phyloP scores from a whole-genome alignment of 257 asterid species.

The Henckelia pumila region DNA sequence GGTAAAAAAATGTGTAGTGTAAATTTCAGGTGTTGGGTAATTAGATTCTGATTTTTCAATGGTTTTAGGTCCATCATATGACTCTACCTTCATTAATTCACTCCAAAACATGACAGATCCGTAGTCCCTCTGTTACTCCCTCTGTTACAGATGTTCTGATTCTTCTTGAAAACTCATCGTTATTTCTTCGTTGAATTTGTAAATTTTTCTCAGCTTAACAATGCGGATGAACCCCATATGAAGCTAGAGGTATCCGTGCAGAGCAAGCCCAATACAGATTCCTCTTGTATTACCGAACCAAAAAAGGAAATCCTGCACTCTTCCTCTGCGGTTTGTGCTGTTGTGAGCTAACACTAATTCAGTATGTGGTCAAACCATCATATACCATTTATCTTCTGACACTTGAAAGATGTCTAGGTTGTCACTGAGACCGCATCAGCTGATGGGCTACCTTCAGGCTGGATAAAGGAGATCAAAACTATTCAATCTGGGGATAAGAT shows the following conservation, averaged over 20 bases:
- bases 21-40: background rate
- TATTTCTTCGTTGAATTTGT: background rate
- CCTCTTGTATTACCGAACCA: conserved; percentile 13
- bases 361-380: background rate
- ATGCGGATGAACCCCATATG: conserved; percentile 21
- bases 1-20: background rate
- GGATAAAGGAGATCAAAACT: conserved; percentile 57
- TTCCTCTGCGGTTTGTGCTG: background rate
- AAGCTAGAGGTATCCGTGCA: conserved; percentile 18
- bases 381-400: background rate
- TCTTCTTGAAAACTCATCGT: background rate
- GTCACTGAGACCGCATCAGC: background rate
- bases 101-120: background rate
- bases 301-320: background rate
- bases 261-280: conserved; percentile 13
- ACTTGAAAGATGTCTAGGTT: background rate
- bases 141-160: background rate
- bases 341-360: background rate
- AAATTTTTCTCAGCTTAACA: conserved; percentile 28
- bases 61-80: no score
- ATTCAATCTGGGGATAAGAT: conserved; percentile 38
- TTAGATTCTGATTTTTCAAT: no score
- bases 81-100: no score
- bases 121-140: background rate
- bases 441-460: conserved; percentile 30